Conservation (phyloP, 1,284 basidiomycete species). For the Apiotrichum mycotoxinovorans region DNA sequence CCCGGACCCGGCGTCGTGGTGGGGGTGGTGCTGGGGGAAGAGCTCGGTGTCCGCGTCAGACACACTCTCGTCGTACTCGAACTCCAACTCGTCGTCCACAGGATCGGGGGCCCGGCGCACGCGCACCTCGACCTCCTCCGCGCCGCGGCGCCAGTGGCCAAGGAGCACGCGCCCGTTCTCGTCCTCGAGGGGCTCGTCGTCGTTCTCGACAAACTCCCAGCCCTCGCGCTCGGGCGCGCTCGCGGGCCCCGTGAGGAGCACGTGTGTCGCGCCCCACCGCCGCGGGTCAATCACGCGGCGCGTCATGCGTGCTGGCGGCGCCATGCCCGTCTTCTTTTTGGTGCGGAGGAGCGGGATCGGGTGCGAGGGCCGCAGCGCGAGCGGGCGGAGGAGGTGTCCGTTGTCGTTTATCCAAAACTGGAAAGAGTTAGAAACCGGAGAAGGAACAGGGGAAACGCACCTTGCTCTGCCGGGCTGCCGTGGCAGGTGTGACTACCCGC, state of each 20-base stretch:
- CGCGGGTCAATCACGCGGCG: conserved; percentile 38
- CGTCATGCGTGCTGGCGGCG: conserved; percentile 19
- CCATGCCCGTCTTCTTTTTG: not conserved
- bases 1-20: no score
- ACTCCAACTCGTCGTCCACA: conserved; percentile 6
- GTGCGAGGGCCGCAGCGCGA: conserved; percentile 39
- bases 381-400: conserved; percentile 35
- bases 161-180: conserved; percentile 14
- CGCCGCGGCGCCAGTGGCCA: conserved; percentile 13
- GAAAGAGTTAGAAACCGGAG: not conserved
- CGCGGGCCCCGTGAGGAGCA: conserved; percentile 7
- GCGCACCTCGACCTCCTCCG: conserved; percentile 7
- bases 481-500: conserved; percentile 27
- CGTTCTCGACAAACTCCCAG: conserved; percentile 14
- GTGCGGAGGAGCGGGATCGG: conserved; percentile 19
- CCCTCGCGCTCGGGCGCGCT: not conserved
- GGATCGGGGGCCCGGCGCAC: not conserved
- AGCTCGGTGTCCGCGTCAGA: not conserved
- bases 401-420: conserved; percentile 40
- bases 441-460: not conserved
- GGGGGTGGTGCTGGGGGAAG: conserved; percentile 1
- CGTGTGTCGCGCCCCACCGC: conserved; percentile 24
- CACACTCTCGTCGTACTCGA: not conserved
- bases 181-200: conserved; percentile 9
- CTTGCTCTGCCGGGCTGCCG: not conserved